phyloP scores from a whole-genome alignment of 495 filamentous ascomycete species.

The Aspergillus olivimuriae region DNA sequence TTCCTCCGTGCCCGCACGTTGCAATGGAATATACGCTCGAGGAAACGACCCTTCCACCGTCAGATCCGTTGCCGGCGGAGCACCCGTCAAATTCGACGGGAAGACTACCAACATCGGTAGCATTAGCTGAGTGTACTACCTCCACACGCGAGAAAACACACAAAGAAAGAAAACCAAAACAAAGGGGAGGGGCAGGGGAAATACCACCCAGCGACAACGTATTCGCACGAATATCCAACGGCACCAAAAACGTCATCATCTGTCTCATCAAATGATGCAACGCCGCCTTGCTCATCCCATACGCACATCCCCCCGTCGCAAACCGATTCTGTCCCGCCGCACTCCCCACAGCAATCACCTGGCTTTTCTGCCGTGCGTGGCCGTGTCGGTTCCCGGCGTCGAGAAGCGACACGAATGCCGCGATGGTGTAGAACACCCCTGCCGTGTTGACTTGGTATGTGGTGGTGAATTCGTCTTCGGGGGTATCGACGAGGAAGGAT shows the following conservation, averaged over 20 bases:
- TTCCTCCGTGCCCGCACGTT: conserved; percentile 44
- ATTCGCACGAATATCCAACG: conserved; percentile 55
- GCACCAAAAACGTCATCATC: conserved; percentile 43
- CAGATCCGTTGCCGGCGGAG: conserved; percentile 3
- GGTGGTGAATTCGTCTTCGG: conserved; percentile 44
- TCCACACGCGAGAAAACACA: too few species aligned
- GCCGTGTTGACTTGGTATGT: conserved; percentile 30
- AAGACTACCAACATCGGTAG: background rate
- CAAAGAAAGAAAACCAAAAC: background rate
- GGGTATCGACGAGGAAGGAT: conserved; percentile 35
- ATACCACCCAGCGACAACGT: conserved; percentile 56
- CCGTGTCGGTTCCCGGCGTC: conserved; percentile 33
- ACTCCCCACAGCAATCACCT: conserved; percentile 56
- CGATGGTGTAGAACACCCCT: conserved; percentile 29
- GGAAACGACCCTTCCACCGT: conserved; percentile 31
- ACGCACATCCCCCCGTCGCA: conserved; percentile 50
- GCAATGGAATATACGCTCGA: conserved; percentile 36
- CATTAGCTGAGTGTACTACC: too few species aligned
- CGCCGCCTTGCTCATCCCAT: conserved; percentile 57
- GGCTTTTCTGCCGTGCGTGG: conserved; percentile 29
- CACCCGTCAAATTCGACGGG: conserved; percentile 8
- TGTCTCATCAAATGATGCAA: conserved; percentile 56
- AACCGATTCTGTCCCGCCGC: conserved; percentile 51
- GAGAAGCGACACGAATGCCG: conserved; percentile 39
- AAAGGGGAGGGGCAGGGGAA: conserved; percentile 12